These are phyloP conservation scores for Candida neerlandica DNA, from an alignment of 1,139 yeast species.

Conservation along the genomic window DNA sequence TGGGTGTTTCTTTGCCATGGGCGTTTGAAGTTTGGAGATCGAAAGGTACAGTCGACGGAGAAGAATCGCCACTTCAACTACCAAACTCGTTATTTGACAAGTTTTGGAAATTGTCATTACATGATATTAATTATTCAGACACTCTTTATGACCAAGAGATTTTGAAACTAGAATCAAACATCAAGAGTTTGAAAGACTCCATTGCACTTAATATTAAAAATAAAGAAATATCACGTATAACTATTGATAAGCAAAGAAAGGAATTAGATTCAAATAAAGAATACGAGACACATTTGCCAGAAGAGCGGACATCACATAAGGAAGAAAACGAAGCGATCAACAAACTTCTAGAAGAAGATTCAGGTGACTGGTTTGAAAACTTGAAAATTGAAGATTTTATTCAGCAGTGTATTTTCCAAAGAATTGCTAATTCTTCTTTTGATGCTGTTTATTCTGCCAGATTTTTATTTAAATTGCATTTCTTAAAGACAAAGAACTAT, in stretches of 20 bases:
- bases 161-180: constrained; percentile 36
- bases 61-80: constrained; percentile 23
- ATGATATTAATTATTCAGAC: constrained; percentile 66
- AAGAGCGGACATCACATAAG: constrained; percentile 35
- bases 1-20: constrained; percentile 62
- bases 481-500: constrained; percentile 44
- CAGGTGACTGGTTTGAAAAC: constrained; percentile 31
- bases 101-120: constrained; percentile 79
- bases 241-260: constrained; percentile 28
- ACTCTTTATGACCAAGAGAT: constrained; percentile 54
- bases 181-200: constrained; percentile 35
- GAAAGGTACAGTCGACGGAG: constrained; percentile 14
- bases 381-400: constrained; percentile 36
- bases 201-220: constrained; percentile 31
- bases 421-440: constrained; percentile 76
- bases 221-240: constrained; percentile 29
- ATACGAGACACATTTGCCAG: constrained; percentile 26
- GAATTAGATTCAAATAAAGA: constrained; percentile 32
- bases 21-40: constrained; percentile 81
- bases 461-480: constrained; percentile 58
- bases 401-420: constrained; percentile 71
- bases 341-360: constrained; percentile 18
- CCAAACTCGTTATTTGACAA: constrained; percentile 45
- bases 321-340: constrained; percentile 21
- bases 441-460: constrained; percentile 78